Evolutionary conservation across 192 early-diverging fungal species (phyloP).

Genomic region (Chytriomyces confervae): DNA sequence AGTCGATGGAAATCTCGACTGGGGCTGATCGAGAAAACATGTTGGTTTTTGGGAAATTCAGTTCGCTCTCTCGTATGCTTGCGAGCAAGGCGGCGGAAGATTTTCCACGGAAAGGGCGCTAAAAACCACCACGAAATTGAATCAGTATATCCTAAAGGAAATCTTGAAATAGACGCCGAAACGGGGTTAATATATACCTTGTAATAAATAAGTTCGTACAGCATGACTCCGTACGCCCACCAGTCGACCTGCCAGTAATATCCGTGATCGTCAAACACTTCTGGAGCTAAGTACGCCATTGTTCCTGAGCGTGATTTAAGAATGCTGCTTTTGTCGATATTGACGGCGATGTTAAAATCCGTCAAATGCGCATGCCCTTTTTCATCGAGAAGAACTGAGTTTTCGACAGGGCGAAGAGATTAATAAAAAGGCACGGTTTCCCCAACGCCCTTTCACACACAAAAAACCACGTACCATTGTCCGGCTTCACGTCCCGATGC

Average conservation of each 20-base stretch:
- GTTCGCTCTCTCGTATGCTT: slow-evolving; percentile 59
- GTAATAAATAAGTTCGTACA: slow-evolving; percentile 77
- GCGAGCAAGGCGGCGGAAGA: slow-evolving; percentile 62
- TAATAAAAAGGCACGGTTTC: background rate
- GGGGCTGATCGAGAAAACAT: slow-evolving; percentile 24
- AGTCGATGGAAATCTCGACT: slow-evolving; percentile 21
- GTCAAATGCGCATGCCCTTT: slow-evolving; percentile 89
- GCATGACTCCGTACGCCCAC: slow-evolving; percentile 85
- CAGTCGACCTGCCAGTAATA: slow-evolving; percentile 66
- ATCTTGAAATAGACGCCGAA: background rate
- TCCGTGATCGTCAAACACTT: slow-evolving; percentile 54
- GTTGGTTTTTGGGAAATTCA: slow-evolving; percentile 63
- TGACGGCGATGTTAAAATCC: slow-evolving; percentile 97
- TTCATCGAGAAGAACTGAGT: slow-evolving; percentile 70
- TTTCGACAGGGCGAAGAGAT: background rate
- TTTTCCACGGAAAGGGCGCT: slow-evolving; percentile 76
- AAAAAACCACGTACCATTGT: slow-evolving; percentile 63
- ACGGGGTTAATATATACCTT: slow-evolving; percentile 59
- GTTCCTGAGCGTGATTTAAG: slow-evolving; percentile 88
- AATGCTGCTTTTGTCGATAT: slow-evolving; percentile 65
- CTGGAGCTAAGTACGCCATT: slow-evolving; percentile 83
- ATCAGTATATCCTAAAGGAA: background rate
- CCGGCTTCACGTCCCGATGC: slow-evolving; percentile 94
- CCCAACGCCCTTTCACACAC: too few relatives aligned
- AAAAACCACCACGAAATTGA: slow-evolving; percentile 41